Evolutionary conservation across 2,329 filamentous ascomycete species (phyloP).

Genomic region (Talaromyces pinophilus): DNA sequence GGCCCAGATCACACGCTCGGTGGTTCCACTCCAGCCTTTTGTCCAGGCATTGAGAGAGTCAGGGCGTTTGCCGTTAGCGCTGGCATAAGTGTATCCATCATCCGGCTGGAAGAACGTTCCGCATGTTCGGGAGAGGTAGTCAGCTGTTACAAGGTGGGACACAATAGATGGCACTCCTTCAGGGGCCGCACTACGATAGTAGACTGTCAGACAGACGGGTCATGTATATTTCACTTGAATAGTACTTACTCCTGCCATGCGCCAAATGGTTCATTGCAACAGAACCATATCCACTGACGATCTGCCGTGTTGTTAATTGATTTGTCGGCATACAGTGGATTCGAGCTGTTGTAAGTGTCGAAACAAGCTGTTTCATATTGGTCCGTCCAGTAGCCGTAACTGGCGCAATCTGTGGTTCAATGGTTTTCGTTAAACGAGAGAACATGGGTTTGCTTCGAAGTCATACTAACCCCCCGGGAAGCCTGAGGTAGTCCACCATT

Average conservation of each 20-base stretch:
- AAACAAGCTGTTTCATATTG: conserved; percentile 53
- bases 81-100: conserved; percentile 53
- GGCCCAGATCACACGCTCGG: conserved; percentile 58
- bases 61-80: conserved; percentile 51
- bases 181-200: conserved; percentile 52
- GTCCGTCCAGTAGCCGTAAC: conserved; percentile 53
- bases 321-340: conserved; percentile 54
- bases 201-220: conserved; percentile 26
- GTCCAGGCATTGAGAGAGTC: conserved; percentile 56
- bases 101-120: conserved; percentile 56
- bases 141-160: conserved; percentile 52
- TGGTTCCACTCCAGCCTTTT: conserved; percentile 56
- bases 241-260: conserved; percentile 56
- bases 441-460: conserved; percentile 30
- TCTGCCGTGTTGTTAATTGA: conserved; percentile 50
- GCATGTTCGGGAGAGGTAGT: conserved; percentile 61
- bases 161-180: conserved; percentile 49
- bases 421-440: neutral
- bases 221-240: neutral
- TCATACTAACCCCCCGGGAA: conserved; percentile 52
- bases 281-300: conserved; percentile 62
- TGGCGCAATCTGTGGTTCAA: conserved; percentile 44
- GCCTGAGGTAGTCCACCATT: conserved; percentile 52
- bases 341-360: conserved; percentile 55
- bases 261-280: conserved; percentile 64